Evolutionary conservation across 371 early-diverging fungal species (phyloP).

Genomic region (Lichtheimia ramosa): DNA sequence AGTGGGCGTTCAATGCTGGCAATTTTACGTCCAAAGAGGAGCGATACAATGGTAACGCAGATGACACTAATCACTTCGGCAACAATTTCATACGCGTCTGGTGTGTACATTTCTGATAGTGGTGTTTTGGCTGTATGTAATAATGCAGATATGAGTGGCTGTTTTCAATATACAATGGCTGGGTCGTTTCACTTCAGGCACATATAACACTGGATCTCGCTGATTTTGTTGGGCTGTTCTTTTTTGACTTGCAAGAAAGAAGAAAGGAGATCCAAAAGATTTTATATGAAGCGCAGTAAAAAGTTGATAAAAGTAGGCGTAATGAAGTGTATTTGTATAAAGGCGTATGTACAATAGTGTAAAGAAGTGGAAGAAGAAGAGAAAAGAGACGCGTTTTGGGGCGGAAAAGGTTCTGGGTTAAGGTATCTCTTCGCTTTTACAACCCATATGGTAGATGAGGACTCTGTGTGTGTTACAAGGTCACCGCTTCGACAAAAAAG

Average conservation of each 20-base stretch:
- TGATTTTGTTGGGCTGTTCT: too few species aligned
- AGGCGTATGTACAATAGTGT: background rate
- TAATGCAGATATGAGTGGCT: too few species aligned
- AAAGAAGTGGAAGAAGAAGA: background rate
- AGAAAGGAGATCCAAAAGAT: too few species aligned
- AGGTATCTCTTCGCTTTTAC: too few species aligned
- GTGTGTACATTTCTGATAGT: conserved; percentile 21
- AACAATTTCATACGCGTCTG: conserved; percentile 28
- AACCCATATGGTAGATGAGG: too few species aligned
- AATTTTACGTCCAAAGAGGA: conserved; percentile 47
- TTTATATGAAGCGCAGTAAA: background rate
- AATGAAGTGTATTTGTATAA: background rate
- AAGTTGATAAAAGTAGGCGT: background rate
- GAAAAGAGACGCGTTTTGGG: background rate
- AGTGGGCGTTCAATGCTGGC: conserved; percentile 32
- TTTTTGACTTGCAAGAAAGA: too few species aligned
- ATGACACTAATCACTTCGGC: conserved; percentile 30
- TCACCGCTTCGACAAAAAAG: too few species aligned
- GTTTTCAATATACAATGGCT: too few species aligned
- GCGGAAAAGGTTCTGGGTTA: too few species aligned
- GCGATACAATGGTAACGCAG: conserved; percentile 38
- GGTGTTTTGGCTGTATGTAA: background rate
- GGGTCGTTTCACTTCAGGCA: too few species aligned
- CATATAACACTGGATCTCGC: too few species aligned
- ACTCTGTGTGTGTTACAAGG: too few species aligned